These are phyloP conservation scores for Thermothielavioides terrestris DNA, from an alignment of 495 filamentous ascomycete genomes.

Conservation along the genomic window DNA sequence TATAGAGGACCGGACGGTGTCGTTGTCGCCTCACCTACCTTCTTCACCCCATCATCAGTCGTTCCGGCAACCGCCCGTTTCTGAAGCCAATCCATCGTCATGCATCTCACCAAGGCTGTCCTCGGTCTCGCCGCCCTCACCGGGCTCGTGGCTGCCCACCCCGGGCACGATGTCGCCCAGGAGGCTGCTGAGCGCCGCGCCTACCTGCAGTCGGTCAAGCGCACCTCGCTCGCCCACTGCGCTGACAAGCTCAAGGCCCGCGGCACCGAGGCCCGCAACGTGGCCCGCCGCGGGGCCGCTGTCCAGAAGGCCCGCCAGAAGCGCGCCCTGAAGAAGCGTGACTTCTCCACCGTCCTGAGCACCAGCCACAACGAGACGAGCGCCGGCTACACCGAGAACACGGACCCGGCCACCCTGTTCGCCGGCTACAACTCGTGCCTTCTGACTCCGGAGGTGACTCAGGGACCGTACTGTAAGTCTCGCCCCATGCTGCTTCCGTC, in stretches of 20 bases:
- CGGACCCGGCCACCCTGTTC: conserved; percentile 41
- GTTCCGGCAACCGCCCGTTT: no score
- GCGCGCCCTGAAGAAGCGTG: conserved; percentile 14
- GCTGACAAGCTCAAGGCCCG: conserved; percentile 42
- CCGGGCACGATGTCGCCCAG: conserved; percentile 7
- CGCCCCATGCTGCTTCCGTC: no score
- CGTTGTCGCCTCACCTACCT: neutral
- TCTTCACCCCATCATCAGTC: neutral
- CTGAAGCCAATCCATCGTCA: neutral
- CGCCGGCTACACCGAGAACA: conserved; percentile 34
- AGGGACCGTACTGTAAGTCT: conserved; percentile 46
- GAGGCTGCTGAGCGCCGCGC: conserved; percentile 12
- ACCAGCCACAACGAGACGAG: conserved; percentile 36
- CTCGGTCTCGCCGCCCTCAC: conserved; percentile 10
- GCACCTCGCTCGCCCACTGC: conserved; percentile 30
- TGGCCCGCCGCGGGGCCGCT: conserved; percentile 35
- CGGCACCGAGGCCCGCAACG: conserved; percentile 36
- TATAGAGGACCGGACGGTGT: no score
- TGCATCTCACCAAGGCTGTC: conserved; percentile 11
- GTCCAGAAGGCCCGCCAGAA: conserved; percentile 16
- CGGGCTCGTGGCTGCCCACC: conserved; percentile 11
- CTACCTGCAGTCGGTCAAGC: conserved; percentile 10
- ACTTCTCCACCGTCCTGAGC: conserved; percentile 30
- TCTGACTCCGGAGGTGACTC: conserved; percentile 45
- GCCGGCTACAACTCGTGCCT: conserved; percentile 45